phyloP scores from a whole-genome alignment of 148 eudicot species.

The Spergularia marina region DNA sequence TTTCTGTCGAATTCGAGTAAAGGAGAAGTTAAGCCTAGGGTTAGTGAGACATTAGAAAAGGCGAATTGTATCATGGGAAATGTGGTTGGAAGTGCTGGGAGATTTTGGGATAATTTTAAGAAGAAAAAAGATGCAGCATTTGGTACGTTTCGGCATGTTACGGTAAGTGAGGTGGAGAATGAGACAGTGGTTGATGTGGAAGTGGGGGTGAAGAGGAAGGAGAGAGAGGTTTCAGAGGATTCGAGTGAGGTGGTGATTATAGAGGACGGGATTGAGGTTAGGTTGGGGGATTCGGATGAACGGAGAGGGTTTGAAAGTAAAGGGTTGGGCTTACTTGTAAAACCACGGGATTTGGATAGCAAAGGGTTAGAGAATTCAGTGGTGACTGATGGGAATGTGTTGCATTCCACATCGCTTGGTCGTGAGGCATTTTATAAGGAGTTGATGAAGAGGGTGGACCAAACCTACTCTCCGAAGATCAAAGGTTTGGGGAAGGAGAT shows the following conservation, averaged over 20 bases:
- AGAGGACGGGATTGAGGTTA: conserved; percentile 32
- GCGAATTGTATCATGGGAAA: conserved; percentile 39
- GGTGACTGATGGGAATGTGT: conserved; percentile 32
- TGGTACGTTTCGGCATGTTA: conserved; percentile 21
- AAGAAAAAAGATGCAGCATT: conserved; percentile 25
- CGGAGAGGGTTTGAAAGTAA: conserved; percentile 18
- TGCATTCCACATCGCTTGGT: conserved; percentile 29
- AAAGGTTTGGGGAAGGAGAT: conserved; percentile 39
- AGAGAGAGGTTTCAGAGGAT: conserved; percentile 35
- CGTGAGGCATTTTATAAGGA: conserved; percentile 33
- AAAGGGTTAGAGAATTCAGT: conserved; percentile 27
- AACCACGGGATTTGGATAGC: conserved; percentile 23
- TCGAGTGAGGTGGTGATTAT: conserved; percentile 40
- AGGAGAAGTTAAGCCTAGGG: conserved; percentile 12
- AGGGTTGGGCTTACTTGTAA: conserved; percentile 14
- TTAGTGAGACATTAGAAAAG: conserved; percentile 9
- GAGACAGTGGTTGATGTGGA: conserved; percentile 41
- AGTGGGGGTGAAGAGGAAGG: conserved; percentile 21
- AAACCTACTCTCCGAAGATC: conserved; percentile 28
- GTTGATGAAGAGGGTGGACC: conserved; percentile 37
- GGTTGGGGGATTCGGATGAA: conserved; percentile 30
- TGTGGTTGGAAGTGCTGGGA: neutral
- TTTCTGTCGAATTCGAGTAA: conserved; percentile 22
- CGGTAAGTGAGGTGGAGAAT: conserved; percentile 18
- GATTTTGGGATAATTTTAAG: conserved; percentile 1